phyloP scores from a whole-genome alignment of 768 basidiomycete genomes.

The Strobilomyces dryophilus region DNA sequence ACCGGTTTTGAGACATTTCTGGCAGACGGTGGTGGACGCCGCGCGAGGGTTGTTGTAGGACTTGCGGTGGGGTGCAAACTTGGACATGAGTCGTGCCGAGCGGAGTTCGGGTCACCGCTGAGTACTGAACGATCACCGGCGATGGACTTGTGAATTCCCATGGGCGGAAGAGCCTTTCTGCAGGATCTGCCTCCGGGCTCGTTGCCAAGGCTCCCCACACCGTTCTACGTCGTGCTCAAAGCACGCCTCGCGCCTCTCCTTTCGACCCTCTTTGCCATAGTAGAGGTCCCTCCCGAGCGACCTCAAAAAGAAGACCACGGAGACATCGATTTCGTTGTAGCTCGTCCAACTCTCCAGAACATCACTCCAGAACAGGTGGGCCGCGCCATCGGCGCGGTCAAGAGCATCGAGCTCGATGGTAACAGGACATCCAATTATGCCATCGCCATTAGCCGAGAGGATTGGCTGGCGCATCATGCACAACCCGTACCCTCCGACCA shows the following conservation, averaged over 20 bases:
- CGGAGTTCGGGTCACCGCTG: slow-evolving; percentile 8
- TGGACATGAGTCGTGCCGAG: slow-evolving; percentile 52
- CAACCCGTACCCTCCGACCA: slow-evolving; percentile 3
- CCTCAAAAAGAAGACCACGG: slow-evolving; percentile 65
- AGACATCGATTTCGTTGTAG: slow-evolving; percentile 66
- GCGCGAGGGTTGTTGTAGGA: slow-evolving; percentile 62
- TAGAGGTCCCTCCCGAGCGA: slow-evolving; percentile 55
- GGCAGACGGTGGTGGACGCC: slow-evolving; percentile 66
- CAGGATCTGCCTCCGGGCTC: slow-evolving; percentile 37
- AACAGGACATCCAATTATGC: slow-evolving; percentile 65
- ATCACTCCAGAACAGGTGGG: slow-evolving; percentile 37
- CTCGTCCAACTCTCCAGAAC: slow-evolving; percentile 32
- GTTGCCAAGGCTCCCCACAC: slow-evolving; percentile 61
- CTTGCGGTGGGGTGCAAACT: slow-evolving; percentile 70
- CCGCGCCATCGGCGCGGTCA: slow-evolving; percentile 42
- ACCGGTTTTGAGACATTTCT: slow-evolving; percentile 78
- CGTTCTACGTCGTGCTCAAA: slow-evolving; percentile 51
- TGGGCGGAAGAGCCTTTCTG: slow-evolving; percentile 73
- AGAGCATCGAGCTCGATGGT: slow-evolving; percentile 44
- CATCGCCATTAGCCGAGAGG: slow-evolving; percentile 40
- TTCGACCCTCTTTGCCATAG: slow-evolving; percentile 43
- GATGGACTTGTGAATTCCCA: slow-evolving; percentile 21
- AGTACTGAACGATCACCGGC: slow-evolving; percentile 19
- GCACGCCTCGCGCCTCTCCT: slow-evolving; percentile 39
- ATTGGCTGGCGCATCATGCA: slow-evolving; percentile 27